Conservation (phyloP, 768 basidiomycete species). For the Hericium alpestre region DNA sequence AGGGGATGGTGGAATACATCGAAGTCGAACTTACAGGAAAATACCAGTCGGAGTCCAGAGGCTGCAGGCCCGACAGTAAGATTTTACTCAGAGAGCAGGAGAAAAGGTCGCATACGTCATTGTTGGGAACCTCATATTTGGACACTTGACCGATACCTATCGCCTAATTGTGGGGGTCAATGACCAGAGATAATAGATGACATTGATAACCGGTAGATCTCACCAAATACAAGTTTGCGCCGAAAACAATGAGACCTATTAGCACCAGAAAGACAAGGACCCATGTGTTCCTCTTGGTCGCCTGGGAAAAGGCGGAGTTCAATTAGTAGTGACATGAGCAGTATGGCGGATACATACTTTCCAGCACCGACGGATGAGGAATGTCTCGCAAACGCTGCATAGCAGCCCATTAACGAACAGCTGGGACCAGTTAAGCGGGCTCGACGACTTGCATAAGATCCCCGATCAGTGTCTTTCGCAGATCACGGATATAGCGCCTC, state of each 20-base stretch:
- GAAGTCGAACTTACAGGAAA: conserved; percentile 5
- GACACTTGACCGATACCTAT: conserved; percentile 5
- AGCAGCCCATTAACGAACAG: conserved; percentile 39
- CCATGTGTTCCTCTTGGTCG: conserved; percentile 29
- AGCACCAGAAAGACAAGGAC: conserved; percentile 24
- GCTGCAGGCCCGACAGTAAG: neutral
- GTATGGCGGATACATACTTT: conserved; percentile 25
- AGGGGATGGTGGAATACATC: neutral
- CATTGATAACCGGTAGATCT: neutral
- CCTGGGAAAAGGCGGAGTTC: conserved; percentile 17
- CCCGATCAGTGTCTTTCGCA: neutral
- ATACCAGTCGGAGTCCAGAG: conserved; percentile 7
- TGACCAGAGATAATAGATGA: neutral
- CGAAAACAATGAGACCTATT: conserved; percentile 24
- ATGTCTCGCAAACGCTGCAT: conserved; percentile 35
- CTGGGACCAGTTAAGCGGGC: conserved; percentile 33
- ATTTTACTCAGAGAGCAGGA: too few relatives aligned
- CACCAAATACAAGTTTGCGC: conserved; percentile 32
- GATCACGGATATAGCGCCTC: neutral
- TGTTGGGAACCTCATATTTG: conserved; percentile 4
- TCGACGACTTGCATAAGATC: conserved; percentile 18
- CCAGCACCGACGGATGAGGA: conserved; percentile 42
- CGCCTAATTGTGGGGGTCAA: neutral
- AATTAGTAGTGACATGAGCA: neutral
- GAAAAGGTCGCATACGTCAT: conserved; percentile 5